Evolutionary conservation across 1,284 basidiomycete species (phyloP).

Genomic region (Ganoderma resinaceum): DNA sequence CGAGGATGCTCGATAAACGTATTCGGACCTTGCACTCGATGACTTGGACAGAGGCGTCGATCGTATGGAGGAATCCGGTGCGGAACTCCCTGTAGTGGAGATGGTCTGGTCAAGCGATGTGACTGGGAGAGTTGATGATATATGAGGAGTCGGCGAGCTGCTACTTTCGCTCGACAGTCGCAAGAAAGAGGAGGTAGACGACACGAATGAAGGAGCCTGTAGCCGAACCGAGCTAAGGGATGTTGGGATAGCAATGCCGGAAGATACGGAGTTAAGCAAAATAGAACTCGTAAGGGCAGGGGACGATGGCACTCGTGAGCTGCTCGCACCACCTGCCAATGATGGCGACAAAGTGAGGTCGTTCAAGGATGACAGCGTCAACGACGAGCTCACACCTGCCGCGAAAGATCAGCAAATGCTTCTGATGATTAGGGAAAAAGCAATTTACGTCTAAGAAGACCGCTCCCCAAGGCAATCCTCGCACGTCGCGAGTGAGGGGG

Average conservation of each 20-base stretch:
- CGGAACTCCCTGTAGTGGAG: slow-evolving; percentile 12
- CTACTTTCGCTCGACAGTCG: neutral
- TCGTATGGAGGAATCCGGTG: neutral
- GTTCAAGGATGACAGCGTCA: slow-evolving; percentile 9
- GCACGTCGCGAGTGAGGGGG: neutral
- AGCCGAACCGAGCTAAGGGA: slow-evolving; percentile 4
- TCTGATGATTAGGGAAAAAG: neutral
- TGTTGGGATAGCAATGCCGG: neutral
- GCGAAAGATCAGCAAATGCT: slow-evolving; percentile 6
- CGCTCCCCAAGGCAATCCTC: neutral
- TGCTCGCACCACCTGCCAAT: slow-evolving; percentile 13
- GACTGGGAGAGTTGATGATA: neutral
- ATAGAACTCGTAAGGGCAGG: slow-evolving; percentile 4
- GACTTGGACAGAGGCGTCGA: neutral
- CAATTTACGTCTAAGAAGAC: neutral
- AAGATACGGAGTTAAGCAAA: neutral
- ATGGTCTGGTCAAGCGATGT: slow-evolving; percentile 13
- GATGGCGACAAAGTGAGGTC: slow-evolving; percentile 13
- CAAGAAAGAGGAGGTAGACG: slow-evolving; percentile 12
- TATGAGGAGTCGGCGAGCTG: neutral
- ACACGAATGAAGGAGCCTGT: slow-evolving; percentile 7
- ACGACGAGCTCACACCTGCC: slow-evolving; percentile 11
- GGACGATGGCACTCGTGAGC: slow-evolving; percentile 6
- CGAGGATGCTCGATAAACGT: neutral
- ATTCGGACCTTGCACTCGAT: too few relatives aligned